phyloP scores from a whole-genome alignment of 108 stramenopile genomes.

The Nannochloropsis salina region DNA sequence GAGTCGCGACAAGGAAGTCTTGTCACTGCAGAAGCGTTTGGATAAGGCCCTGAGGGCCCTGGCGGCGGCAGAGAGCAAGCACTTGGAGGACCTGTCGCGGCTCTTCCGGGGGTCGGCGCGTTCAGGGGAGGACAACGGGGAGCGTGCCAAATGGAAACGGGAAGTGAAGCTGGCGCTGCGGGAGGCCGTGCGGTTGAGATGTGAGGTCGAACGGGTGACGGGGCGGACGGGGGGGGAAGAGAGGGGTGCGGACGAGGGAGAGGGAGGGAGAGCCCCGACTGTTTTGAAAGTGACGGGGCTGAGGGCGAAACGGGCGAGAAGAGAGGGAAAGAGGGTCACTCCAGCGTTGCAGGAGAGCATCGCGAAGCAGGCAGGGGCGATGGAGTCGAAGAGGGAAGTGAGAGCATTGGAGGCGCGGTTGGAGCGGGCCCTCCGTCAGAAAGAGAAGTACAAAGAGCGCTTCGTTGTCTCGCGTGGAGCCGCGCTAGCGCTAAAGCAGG shows the following conservation, averaged over 20 bases:
- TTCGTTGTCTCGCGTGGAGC: too few species aligned
- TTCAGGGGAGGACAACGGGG: not conserved
- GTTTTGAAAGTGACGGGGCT: too few species aligned
- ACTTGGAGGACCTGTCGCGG: not conserved
- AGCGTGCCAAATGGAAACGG: not conserved
- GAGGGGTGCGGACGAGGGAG: not conserved
- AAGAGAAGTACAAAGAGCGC: too few species aligned
- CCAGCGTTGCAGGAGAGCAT: too few species aligned
- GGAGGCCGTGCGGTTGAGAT: not conserved
- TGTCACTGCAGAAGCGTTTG: not conserved
- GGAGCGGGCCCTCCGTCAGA: too few species aligned
- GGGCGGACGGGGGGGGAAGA: not conserved
- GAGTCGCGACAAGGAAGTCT: constrained; percentile 1
- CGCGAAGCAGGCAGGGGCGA: too few species aligned
- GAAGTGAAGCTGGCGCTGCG: not conserved
- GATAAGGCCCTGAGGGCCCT: not conserved
- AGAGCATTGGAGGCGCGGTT: too few species aligned
- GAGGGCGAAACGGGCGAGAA: too few species aligned
- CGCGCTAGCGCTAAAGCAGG: too few species aligned
- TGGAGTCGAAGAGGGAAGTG: too few species aligned
- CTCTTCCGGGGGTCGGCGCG: not conserved
- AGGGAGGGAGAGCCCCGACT: not conserved
- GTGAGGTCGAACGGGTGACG: not conserved
- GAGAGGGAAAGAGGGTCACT: too few species aligned
- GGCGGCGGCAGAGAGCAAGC: not conserved